Conservation (phyloP, 768 basidiomycete species). For the Lactarius tabidus region DNA sequence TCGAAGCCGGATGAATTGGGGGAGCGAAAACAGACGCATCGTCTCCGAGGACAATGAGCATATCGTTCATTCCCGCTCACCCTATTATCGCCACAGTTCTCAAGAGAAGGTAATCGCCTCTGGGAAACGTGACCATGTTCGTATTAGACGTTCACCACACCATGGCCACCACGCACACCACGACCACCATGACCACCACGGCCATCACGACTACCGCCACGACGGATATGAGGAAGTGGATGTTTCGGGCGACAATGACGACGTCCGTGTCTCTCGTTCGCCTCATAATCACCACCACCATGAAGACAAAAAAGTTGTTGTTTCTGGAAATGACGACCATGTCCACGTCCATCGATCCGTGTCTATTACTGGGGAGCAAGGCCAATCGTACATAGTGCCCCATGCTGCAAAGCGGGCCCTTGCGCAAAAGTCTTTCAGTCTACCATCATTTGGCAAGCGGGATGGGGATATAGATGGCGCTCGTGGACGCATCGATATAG, state of each 20-base stretch:
- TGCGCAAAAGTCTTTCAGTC: constrained; percentile 17
- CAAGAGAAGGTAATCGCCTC: not conserved
- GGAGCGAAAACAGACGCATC: not conserved
- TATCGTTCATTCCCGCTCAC: constrained; percentile 4
- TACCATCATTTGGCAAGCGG: constrained; percentile 8
- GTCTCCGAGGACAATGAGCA: not conserved
- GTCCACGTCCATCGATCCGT: constrained; percentile 24
- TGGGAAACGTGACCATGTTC: constrained; percentile 19
- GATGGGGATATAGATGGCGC: constrained; percentile 28
- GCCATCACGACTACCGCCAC: not conserved
- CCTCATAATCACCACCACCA: constrained; percentile 6
- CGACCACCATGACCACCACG: not conserved
- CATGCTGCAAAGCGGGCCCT: constrained; percentile 21
- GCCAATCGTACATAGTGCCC: constrained; percentile 23
- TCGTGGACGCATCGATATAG: constrained; percentile 46
- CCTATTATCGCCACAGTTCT: constrained; percentile 10
- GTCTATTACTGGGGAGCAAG: constrained; percentile 25
- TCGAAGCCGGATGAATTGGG: not conserved
- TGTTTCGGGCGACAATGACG: constrained; percentile 24
- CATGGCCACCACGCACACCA: not conserved
- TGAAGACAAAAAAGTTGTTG: constrained; percentile 26
- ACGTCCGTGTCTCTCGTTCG: constrained; percentile 15
- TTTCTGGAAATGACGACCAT: constrained; percentile 28
- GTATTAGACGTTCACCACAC: constrained; percentile 9
- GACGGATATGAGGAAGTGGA: constrained; percentile 25